Conservation (phyloP, 768 basidiomycete genomes). For the Panus rudis region DNA sequence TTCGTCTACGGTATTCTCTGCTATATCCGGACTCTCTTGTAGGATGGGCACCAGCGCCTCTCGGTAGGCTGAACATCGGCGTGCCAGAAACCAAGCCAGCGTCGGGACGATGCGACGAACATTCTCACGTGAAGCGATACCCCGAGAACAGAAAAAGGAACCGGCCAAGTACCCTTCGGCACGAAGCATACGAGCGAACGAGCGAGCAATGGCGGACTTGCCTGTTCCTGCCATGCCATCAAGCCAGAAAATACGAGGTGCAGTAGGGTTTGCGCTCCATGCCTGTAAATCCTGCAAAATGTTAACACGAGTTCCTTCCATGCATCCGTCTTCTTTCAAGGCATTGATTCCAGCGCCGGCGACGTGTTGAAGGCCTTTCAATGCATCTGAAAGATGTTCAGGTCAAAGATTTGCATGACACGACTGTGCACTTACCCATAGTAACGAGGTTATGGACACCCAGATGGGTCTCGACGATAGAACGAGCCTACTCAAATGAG, state of each 20-base stretch:
- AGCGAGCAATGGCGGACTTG: constrained; percentile 6
- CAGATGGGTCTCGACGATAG: too few relatives aligned
- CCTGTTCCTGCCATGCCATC: constrained; percentile 11
- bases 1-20: not conserved
- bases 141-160: constrained; percentile 6
- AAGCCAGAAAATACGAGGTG: constrained; percentile 15
- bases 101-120: constrained; percentile 4
- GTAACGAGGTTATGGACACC: too few relatives aligned
- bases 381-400: too few relatives aligned
- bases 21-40: not conserved
- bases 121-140: not conserved
- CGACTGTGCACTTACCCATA: too few relatives aligned
- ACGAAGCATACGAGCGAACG: not conserved
- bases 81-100: not conserved
- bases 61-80: not conserved
- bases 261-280: constrained; percentile 29
- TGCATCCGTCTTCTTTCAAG: too few relatives aligned
- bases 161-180: not conserved
- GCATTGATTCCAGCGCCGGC: too few relatives aligned
- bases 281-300: constrained; percentile 2
- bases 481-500: too few relatives aligned
- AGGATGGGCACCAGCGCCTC: not conserved
- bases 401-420: too few relatives aligned
- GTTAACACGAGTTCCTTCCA: constrained; percentile 6
- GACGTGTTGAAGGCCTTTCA: too few relatives aligned